Evolutionary conservation across 2,329 filamentous ascomycete species (phyloP).

Genomic region (Mycosphaerelloides madeirae): DNA sequence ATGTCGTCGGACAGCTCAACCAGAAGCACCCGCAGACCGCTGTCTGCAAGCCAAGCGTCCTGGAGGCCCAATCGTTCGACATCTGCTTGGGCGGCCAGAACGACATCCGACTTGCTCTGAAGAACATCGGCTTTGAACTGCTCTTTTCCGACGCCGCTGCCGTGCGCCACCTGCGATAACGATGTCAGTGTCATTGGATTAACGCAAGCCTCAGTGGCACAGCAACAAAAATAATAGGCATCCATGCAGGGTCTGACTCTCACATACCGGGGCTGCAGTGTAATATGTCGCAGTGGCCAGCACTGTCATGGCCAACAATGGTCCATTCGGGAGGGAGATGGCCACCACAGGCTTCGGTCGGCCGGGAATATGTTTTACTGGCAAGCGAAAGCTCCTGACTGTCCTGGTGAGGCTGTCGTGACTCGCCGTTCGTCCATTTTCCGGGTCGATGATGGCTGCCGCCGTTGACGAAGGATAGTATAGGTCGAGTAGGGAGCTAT

Average conservation of each 20-base stretch:
- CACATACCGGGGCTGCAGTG: constrained; percentile 42
- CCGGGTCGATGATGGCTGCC: constrained; percentile 29
- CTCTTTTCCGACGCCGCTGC: constrained; percentile 41
- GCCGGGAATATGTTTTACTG: constrained; percentile 10
- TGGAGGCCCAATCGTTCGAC: constrained; percentile 38
- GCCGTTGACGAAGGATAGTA: constrained; percentile 21
- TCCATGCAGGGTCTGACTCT: too few relatives aligned
- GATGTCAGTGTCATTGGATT: too few relatives aligned
- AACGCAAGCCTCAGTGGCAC: too few relatives aligned
- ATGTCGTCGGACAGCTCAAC: constrained; percentile 37
- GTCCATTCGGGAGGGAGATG: constrained; percentile 52
- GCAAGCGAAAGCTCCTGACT: constrained; percentile 27
- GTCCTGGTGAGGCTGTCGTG: constrained; percentile 25
- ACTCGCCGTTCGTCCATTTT: constrained; percentile 21
- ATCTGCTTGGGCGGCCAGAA: constrained; percentile 44
- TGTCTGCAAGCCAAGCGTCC: constrained; percentile 31
- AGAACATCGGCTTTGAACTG: constrained; percentile 50
- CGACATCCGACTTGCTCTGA: constrained; percentile 44
- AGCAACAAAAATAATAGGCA: too few relatives aligned
- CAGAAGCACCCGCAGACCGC: constrained; percentile 38
- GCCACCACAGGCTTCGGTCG: constrained; percentile 43
- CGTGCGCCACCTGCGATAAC: constrained; percentile 41
- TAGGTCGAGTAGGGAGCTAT: constrained; percentile 26
- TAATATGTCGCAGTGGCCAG: constrained; percentile 49
- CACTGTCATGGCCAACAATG: constrained; percentile 48